Evolutionary conservation across 495 filamentous ascomycete species (phyloP), one percentile per base, ranked within the genome.

Genomic region (Pyrenula aspistea): DNA sequence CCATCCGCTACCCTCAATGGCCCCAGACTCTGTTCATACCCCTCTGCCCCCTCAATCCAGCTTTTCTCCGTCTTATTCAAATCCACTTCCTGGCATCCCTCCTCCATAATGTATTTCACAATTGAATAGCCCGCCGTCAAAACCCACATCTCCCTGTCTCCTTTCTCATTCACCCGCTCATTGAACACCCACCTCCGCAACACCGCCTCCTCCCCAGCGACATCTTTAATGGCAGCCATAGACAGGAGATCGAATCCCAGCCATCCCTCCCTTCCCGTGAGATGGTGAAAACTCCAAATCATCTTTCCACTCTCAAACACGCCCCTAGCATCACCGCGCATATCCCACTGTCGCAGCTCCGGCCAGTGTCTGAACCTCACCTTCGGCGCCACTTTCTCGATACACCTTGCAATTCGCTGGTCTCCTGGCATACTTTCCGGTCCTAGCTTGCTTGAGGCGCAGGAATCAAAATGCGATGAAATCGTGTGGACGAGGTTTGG

Each of bases 51-150:
- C 49, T 77, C 74, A n/a, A 68, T 70, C 70, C 84, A 85, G 19
- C 83, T 87, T 61, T 77, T 80, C 67, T 87, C 83, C 56, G 80
- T 72, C 22, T 71, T 69, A 53, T 73, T 71, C 24, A 87, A 71
- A 59, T 84, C 74, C 49, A 81, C 73, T 24, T 72, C 64, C 2
- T 71, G 64, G 2, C 67, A 68, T 21, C 69, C 65, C 51, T 74
- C 56, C 10, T 75, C 76, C 15, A 76, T 71, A 1, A 67, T 73
- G 58, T 85, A 87, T 49, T 71, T 71, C 42, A 77, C 72, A 47
- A 86, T 70, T 4, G 78, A 82, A 62, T 83, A 85, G 12, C 84
- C 84, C 59, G 85, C 85, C 54, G 75, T 76, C 25, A 85, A 67
- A 4, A 87, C 66, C 67, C 74, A 77, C 69, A 77, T 75, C 56